Evolutionary conservation across 2,329 filamentous ascomycete species (phyloP), one percentile per base, ranked within the genome.

Genomic region (Colletotrichum cuscutae): DNA sequence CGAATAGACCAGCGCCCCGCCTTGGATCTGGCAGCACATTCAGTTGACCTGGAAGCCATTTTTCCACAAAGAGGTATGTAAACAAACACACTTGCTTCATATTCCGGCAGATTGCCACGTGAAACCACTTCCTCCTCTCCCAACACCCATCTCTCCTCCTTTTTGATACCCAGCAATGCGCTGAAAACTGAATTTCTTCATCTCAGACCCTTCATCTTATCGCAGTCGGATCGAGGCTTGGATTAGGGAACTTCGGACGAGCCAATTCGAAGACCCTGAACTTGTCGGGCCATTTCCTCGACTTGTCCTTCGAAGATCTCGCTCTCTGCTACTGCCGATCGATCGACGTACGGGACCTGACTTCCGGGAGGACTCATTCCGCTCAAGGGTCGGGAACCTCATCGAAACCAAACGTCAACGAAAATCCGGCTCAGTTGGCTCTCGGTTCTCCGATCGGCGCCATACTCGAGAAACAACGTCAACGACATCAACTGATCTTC

Each of bases 221-320:
- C 66, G 46, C 52, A 28, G 57, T 15, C 65, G 74, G 52, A 30
- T 75, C 28, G 60, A 74, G 24, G 19, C 62, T 37, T 75, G 74
- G 72, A 52, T 75, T 26, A 24, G 46, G 46, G 53, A 65, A 19
- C 65, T 74, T 37, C 64, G 54, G 22, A 28, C 46, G 22, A 64
- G 63, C 24, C 56, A 60, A 7, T 72, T 69, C 28, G 65, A 70
- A 61, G 72, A 75, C 59, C 72, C 72, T 19, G 72, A 75, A 26
- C 42, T 74, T 19, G 61, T 46, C 22, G 68, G 72, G 3, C 72
- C 74, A 8, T 75, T 75, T 53, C 61, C 74, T 42, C 19, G 26
- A 15, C 26, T 37, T 61, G 58, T 56, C 24, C 35, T 57, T 22
- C 60, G 56, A 42, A 54, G 24, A n/a, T 35, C 60, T 35, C 54